Base-by-base conservation (phyloP, 345 rosid genomes). In the Eucalyptus decipiens region DNA sequence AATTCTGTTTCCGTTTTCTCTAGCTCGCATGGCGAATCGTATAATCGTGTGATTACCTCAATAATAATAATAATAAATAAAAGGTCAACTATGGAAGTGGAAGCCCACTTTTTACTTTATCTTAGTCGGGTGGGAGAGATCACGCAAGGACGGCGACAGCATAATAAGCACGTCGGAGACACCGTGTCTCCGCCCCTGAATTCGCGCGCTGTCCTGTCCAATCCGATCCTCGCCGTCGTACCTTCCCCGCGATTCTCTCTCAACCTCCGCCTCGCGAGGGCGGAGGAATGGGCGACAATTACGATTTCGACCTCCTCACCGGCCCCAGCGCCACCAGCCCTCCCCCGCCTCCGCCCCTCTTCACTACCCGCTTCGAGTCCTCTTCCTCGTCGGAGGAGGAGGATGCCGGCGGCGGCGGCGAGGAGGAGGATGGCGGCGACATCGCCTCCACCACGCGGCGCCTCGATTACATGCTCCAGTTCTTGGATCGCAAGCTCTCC, bases 381-480 rank as follows among this genome's bases (percentile, higher is more conserved):
- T 93, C 95, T 16, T 51, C 91, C 28, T 56, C 26, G 83, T 37
- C 26, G 16, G 47, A 21, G 17, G 85, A 76, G 28, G 85, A 21
- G 28, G 81, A 72, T 28, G 67, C 93, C 23, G 92, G 89, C 87
- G 48, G 12, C 7, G 96, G 87, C 10, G 96, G 93, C 12, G 96
- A 62, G 12, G 90, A 90, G 30, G 89, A 89, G 17, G 88, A 91
- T 30, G 88, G 90, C 7, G 88, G 92, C 34, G 89, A 93, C n/a
- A 88, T 93, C 30, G 92, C 94, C 49, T 93, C 96, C 89, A 93
- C 97, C 87, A 90, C 90, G 91, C 94, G 92, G 58, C 98, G 99
- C 69, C 97, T 97, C 89, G 99, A 97, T 88, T 93, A 92, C 95
- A 97, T 96, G 99, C 95, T 97, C 90, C 96, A 96, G 23, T 97